Evolutionary conservation across 306 rosid genomes (phyloP), one percentile per base, ranked within the genome.

Genomic region (Cicer pinnatifidum): DNA sequence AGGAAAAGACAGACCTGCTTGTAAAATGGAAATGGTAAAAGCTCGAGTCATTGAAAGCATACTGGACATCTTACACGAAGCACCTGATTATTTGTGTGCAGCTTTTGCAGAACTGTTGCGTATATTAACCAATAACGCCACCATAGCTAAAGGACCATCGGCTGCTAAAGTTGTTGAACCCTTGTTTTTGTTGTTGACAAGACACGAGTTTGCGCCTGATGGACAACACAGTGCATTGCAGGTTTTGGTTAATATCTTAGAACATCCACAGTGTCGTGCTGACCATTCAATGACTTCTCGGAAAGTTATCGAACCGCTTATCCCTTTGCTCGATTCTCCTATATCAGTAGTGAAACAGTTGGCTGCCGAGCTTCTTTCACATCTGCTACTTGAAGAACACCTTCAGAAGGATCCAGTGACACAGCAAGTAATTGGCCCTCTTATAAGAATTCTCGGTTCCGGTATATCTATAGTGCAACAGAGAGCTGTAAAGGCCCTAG

Each of bases 11-110:
- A 86, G 97, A 79, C 99, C 97, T 81, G 93, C 91, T 70, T 91
- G 99, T 80, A 95, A 95, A 83, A 76, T 88, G 91, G 99, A 95
- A 85, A 95, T 95, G 97, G 97, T 95, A 70, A 95, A 95, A 87
- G 92, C 97, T 78, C 93, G 97, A 66, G 96, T 90, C 52, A 89
- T 90, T 78, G 99, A 92, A 78, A 95, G 97, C 74, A 41, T 87
- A 76, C 96, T 95, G 38, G 86, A 89, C 75, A 84, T 91, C 77
- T 88, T 95, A 70, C 85, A 83, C 13, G 97, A 90, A 64, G 97
- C 99, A 63, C 99, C 99, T 35, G 99, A 92, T 87, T 91, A 81
- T 83, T 92, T 91, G 38, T 87, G 92, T 78, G 90, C 97, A 6
- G 92, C 92, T 53, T 88, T 90, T 84, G 84, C 99, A 8, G 99